These are phyloP conservation scores for Pseudogymnoascus sp. DNA, from an alignment of 2,329 filamentous ascomycete genomes.

Conservation along the genomic window DNA sequence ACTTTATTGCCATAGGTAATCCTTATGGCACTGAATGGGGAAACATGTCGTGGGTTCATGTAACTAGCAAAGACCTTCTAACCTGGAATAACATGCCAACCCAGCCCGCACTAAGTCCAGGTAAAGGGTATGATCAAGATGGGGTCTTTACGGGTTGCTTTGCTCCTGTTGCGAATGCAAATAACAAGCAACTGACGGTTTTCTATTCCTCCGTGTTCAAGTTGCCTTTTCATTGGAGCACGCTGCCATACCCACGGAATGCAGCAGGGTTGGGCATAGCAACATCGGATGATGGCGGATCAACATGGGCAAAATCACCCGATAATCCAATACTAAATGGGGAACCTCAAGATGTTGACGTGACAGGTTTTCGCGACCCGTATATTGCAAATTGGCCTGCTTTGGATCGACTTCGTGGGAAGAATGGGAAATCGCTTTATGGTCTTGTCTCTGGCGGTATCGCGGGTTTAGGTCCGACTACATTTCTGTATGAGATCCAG, in stretches of 20 bases:
- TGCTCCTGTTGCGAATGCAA: constrained; percentile 41
- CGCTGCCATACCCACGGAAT: constrained; percentile 35
- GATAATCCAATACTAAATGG: constrained; percentile 31
- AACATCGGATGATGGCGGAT: constrained; percentile 33
- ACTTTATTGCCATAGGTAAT: constrained; percentile 31
- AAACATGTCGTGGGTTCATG: constrained; percentile 45
- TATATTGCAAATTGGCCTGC: constrained; percentile 30
- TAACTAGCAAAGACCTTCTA: constrained; percentile 44
- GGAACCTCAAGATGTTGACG: constrained; percentile 26
- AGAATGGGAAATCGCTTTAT: constrained; percentile 13
- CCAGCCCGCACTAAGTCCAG: constrained; percentile 32
- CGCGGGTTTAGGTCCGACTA: not conserved
- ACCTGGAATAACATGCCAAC: constrained; percentile 31
- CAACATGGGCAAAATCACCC: constrained; percentile 31
- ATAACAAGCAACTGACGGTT: constrained; percentile 30
- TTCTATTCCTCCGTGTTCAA: constrained; percentile 33
- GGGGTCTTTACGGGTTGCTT: constrained; percentile 49
- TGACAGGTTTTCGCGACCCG: constrained; percentile 34
- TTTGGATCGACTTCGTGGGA: constrained; percentile 24
- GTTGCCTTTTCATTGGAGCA: constrained; percentile 34
- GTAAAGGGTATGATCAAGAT: constrained; percentile 42
- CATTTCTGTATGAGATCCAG: constrained; percentile 12
- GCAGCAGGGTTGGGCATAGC: constrained; percentile 39
- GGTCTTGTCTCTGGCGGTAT: constrained; percentile 15
- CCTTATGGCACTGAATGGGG: constrained; percentile 34